Base-by-base conservation (phyloP, 371 early-diverging fungal species). In the Mucor saturninus region DNA sequence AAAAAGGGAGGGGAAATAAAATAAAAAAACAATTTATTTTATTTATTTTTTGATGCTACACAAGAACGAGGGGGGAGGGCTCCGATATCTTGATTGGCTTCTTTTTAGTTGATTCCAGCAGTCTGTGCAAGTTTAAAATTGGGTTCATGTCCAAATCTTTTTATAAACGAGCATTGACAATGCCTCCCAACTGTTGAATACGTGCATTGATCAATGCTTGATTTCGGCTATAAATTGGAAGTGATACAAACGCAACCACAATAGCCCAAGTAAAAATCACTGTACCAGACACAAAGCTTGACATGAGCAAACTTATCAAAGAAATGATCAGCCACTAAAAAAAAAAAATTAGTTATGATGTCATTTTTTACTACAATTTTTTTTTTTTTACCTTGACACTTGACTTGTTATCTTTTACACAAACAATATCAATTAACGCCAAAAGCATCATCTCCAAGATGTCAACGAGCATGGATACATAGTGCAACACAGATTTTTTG, bases 151-250 rank as follows among this genome's bases (percentile, higher is more conserved):
- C 31, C 13, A 21, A 3, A 15, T 46, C 21, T 21, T 46, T 48
- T 10, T 56, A 21, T 4, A 65, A 0, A n/a, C 51, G 51, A 15
- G 45, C 35, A 14, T 57, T 62, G 4, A 70, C 14, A 26, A 77
- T 35, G 0, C 68, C 65, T 52, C 69, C 69, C 2, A 59, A 53
- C 59, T 77, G 78, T 28, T 70, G 66, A 30, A 74, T 37, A 56
- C 74, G 78, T 14, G 75, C 68, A 54, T 74, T 69, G 8, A 77
- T 56, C 5, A 72, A 45, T 37, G 70, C 65, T 57, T 74, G 70
- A 60, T 74, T 74, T 35, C 67, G 64, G 21, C 62, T 57, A 54
- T 73, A 77, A 2, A 77, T 65, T 11, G 67, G 63, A 46, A 75
- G 77, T 51, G 73, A 57, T 29, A 63, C 61, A 35, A 73, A 75